Conservation (phyloP, 768 basidiomycete genomes). For the Tylopilus vinaceipallidus region DNA sequence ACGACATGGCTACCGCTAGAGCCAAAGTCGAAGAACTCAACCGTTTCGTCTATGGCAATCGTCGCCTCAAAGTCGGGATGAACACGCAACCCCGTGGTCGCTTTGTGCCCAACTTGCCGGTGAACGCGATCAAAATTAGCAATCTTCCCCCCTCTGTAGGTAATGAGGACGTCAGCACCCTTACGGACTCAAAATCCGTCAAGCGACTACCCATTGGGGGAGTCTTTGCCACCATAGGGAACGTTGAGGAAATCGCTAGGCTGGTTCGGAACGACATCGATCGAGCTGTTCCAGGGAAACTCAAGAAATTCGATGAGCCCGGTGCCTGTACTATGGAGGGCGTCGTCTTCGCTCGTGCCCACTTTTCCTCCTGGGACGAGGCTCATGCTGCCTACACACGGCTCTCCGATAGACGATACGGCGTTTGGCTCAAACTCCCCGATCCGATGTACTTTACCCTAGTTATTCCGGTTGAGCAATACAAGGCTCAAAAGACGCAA, state of each 20-base stretch:
- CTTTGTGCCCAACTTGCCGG: constrained; percentile 23
- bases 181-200: constrained; percentile 31
- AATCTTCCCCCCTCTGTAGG: constrained; percentile 36
- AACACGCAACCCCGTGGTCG: constrained; percentile 38
- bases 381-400: constrained; percentile 40
- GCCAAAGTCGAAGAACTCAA: constrained; percentile 39
- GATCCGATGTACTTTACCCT: constrained; percentile 52
- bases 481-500: constrained; percentile 45
- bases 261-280: constrained; percentile 27
- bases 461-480: constrained; percentile 46
- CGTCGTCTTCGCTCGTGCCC: constrained; percentile 37
- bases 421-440: constrained; percentile 43
- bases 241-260: constrained; percentile 19
- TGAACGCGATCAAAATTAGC: constrained; percentile 41
- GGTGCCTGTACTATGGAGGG: constrained; percentile 29
- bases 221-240: constrained; percentile 16
- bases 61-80: constrained; percentile 46
- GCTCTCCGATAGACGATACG: constrained; percentile 35
- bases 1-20: constrained; percentile 15
- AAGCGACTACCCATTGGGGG: constrained; percentile 28
- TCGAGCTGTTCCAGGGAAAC: constrained; percentile 14
- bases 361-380: constrained; percentile 49
- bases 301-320: constrained; percentile 28
- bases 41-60: constrained; percentile 35
- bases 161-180: constrained; percentile 24